A percentile compares a stretch with the other conserved stretches of the same genome.
Conservation (phyloP, 2,329 filamentous ascomycete species). For the Aspergillus chevalieri region DNA sequence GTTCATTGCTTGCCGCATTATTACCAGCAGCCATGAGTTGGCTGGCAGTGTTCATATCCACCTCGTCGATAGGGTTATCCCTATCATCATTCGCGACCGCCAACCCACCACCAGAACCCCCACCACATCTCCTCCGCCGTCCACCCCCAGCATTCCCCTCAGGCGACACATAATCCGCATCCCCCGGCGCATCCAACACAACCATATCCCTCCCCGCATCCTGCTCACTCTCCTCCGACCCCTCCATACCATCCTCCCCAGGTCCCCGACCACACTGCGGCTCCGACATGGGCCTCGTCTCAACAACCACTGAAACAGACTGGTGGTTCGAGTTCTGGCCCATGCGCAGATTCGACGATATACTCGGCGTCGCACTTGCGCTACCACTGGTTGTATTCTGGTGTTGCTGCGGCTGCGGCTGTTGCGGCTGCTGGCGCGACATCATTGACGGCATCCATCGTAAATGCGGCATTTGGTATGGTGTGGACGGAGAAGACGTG, state of each 20-base stretch:
- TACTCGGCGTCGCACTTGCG: constrained; percentile 6
- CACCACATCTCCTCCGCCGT: background rate
- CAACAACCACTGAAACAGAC: constrained; percentile 12
- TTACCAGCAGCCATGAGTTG: too few species aligned
- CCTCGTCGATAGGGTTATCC: background rate
- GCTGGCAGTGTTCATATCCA: too few species aligned
- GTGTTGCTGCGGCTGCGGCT: constrained; percentile 1
- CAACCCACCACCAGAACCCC: constrained; percentile 1
- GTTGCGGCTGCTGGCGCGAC: constrained; percentile 10
- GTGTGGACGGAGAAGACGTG: background rate
- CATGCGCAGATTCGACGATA: constrained; percentile 15
- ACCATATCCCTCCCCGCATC: constrained; percentile 4
- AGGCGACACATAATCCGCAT: constrained; percentile 15
- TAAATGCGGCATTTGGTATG: constrained; percentile 18
- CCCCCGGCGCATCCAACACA: constrained; percentile 5
- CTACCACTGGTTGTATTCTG: constrained; percentile 2
- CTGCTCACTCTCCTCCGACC: constrained; percentile 2
- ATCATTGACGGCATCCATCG: constrained; percentile 22
- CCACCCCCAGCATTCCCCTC: background rate
- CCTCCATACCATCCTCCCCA: background rate
- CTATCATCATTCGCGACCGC: background rate
- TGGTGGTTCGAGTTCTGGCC: constrained; percentile 3
- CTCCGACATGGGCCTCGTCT: constrained; percentile 11
- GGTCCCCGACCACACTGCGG: background rate
- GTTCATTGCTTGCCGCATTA: constrained; percentile 5